Percentiles rank a stretch among this genome's conserved stretches.
These are phyloP conservation scores for Penicillium ucsense DNA, from an alignment of 495 filamentous ascomycete genomes.

Conservation along the genomic window DNA sequence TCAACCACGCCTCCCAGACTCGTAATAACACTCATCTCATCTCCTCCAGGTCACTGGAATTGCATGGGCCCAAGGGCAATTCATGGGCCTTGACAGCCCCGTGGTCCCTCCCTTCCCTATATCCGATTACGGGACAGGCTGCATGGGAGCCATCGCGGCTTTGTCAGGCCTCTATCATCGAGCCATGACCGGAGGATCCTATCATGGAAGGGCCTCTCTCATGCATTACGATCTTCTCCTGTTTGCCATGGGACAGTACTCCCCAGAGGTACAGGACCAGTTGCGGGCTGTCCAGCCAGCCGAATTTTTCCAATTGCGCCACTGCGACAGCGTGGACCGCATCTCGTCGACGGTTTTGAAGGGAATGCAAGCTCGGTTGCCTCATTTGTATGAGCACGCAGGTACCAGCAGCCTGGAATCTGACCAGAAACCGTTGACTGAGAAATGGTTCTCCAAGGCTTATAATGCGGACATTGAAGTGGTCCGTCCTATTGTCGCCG, in stretches of 20 bases:
- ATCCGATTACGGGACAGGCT: slow-evolving; percentile 70
- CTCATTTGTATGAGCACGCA: slow-evolving; percentile 24
- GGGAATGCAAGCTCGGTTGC: slow-evolving; percentile 45
- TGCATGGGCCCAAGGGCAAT: slow-evolving; percentile 63
- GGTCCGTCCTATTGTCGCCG: slow-evolving; percentile 26
- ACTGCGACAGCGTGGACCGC: slow-evolving; percentile 64
- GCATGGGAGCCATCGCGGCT: slow-evolving; percentile 55
- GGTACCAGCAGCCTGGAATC: slow-evolving; percentile 2
- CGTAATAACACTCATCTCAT: slow-evolving; percentile 12
- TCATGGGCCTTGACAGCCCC: slow-evolving; percentile 60
- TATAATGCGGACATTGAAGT: slow-evolving; percentile 33
- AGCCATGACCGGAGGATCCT: slow-evolving; percentile 53
- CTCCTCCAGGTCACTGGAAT: slow-evolving; percentile 45
- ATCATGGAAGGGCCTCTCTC: slow-evolving; percentile 52
- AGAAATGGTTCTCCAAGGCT: slow-evolving; percentile 32
- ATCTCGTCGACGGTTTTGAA: slow-evolving; percentile 56
- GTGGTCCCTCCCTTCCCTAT: slow-evolving; percentile 76
- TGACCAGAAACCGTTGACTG: slow-evolving; percentile 20
- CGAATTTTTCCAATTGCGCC: slow-evolving; percentile 55
- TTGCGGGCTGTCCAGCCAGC: slow-evolving; percentile 43
- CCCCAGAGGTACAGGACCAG: slow-evolving; percentile 43
- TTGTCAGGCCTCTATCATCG: slow-evolving; percentile 53
- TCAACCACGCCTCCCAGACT: too few species aligned
- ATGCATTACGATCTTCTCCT: slow-evolving; percentile 64
- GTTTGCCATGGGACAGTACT: slow-evolving; percentile 51